Percentiles rank a stretch among this genome's conserved stretches.
Conservation (phyloP, 129 eudicot species). For the Lonicera japonica region DNA sequence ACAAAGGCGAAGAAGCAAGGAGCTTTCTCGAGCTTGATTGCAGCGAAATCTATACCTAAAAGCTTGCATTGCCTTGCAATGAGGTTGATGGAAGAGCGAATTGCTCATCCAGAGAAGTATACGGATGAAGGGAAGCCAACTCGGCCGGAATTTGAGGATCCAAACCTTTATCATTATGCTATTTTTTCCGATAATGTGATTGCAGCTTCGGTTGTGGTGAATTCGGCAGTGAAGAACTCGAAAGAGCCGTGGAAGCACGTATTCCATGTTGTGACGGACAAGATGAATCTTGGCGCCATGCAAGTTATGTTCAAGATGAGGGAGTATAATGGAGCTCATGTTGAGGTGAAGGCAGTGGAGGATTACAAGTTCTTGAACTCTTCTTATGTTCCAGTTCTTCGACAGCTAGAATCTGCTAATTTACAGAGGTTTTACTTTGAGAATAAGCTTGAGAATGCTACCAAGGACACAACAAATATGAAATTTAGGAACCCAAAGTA, state of each 20-base stretch:
- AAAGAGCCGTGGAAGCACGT: constrained; percentile 89
- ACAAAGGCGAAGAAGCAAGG: constrained; percentile 91
- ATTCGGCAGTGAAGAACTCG: constrained; percentile 81
- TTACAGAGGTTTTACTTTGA: constrained; percentile 76
- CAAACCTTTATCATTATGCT: constrained; percentile 83
- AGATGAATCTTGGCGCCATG: constrained; percentile 97
- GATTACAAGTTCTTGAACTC: constrained; percentile 86
- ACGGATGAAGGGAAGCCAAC: constrained; percentile 70
- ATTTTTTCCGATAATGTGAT: constrained; percentile 85
- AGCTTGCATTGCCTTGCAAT: constrained; percentile 80
- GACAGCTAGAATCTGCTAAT: constrained; percentile 79
- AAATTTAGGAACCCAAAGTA: constrained; percentile 93
- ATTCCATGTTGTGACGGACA: constrained; percentile 90
- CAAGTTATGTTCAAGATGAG: constrained; percentile 95
- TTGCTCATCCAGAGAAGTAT: constrained; percentile 79
- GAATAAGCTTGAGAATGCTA: constrained; percentile 87
- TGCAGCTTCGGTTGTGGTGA: constrained; percentile 94
- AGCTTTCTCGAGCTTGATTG: constrained; percentile 91
- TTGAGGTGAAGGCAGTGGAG: constrained; percentile 92
- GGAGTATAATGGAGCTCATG: constrained; percentile 81
- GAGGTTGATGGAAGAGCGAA: constrained; percentile 94
- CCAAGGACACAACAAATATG: constrained; percentile 88
- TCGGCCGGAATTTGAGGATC: constrained; percentile 76
- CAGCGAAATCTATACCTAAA: constrained; percentile 89
- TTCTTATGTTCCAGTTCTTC: constrained; percentile 75